These are phyloP conservation scores for Mycena metata DNA, from an alignment of 768 basidiomycete species.

Conservation along the genomic window DNA sequence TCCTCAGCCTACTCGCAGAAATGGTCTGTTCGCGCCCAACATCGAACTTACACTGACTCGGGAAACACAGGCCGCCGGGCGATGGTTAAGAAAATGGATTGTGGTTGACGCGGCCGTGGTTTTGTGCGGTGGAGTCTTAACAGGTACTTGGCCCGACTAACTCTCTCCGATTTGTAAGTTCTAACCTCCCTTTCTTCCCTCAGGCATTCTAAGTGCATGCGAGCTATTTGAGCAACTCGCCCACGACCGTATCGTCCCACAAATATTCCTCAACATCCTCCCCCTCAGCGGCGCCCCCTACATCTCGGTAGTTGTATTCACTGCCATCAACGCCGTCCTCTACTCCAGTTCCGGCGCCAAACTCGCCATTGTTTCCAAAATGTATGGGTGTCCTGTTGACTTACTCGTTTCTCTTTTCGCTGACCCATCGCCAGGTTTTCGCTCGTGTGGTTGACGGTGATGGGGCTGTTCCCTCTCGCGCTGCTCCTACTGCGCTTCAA, in stretches of 20 bases:
- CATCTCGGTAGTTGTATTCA: conserved; percentile 65
- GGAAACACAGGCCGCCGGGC: conserved; percentile 62
- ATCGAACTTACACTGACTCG: conserved; percentile 6
- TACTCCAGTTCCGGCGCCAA: conserved; percentile 72
- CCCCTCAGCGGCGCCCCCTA: conserved; percentile 67
- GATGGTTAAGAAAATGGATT: conserved; percentile 73
- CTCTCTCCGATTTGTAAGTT: no score
- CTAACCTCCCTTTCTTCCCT: no score
- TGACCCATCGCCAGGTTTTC: conserved; percentile 63
- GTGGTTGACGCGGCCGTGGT: conserved; percentile 80
- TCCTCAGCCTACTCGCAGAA: conserved; percentile 75
- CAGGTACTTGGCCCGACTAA: no score
- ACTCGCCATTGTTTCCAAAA: conserved; percentile 69
- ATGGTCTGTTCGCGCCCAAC: conserved; percentile 42
- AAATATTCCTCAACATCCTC: conserved; percentile 60
- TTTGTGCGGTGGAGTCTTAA: conserved; percentile 78
- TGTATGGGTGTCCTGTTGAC: conserved; percentile 51
- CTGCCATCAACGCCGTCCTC: conserved; percentile 61
- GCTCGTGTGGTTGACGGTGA: conserved; percentile 74
- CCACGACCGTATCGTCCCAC: conserved; percentile 72
- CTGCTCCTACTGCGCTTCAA: conserved; percentile 74
- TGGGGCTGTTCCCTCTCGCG: conserved; percentile 74
- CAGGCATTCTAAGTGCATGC: conserved; percentile 72
- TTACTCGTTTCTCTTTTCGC: conserved; percentile 19
- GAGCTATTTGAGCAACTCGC: conserved; percentile 71